A percentile compares a stretch with the other conserved stretches of the same genome.
Conservation (phyloP, 176 grass and related monocot species). For the Hordeum marinum region DNA sequence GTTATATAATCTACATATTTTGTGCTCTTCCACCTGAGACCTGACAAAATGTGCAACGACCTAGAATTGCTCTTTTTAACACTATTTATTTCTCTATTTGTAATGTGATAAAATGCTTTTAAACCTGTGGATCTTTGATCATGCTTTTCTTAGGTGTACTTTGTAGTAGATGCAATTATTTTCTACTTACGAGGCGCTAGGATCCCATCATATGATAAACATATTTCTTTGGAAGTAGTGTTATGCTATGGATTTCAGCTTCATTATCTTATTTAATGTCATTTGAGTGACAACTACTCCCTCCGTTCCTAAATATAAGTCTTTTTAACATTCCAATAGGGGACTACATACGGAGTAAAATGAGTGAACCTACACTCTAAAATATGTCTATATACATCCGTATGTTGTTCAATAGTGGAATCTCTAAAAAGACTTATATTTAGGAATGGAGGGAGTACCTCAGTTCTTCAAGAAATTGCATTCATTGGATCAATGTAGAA, state of each 20-base stretch:
- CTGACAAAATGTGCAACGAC: neutral
- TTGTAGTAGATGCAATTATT: neutral
- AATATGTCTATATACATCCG: no score
- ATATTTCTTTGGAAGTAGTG: conserved; percentile 2
- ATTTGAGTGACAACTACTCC: neutral
- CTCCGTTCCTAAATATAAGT: no score
- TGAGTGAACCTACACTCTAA: no score
- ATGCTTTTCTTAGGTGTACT: neutral
- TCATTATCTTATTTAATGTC: conserved; percentile 15
- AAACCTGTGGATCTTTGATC: conserved; percentile 1
- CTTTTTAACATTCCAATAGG: no score
- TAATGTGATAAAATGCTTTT: neutral
- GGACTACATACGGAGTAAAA: no score
- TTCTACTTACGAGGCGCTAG: neutral
- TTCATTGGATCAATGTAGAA: conserved; percentile 1
- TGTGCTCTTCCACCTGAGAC: neutral
- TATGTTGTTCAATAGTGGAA: no score
- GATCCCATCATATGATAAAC: neutral
- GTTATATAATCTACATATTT: neutral
- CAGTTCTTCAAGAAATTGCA: neutral
- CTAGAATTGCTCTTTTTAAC: neutral
- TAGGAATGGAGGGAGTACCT: no score
- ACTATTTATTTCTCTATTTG: neutral
- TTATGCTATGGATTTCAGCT: conserved; percentile 12
- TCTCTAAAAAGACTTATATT: no score